Evolutionary conservation across 2,329 filamentous ascomycete species (phyloP), one percentile per base, ranked within the genome.

Genomic region (Trichoderma sp.): DNA sequence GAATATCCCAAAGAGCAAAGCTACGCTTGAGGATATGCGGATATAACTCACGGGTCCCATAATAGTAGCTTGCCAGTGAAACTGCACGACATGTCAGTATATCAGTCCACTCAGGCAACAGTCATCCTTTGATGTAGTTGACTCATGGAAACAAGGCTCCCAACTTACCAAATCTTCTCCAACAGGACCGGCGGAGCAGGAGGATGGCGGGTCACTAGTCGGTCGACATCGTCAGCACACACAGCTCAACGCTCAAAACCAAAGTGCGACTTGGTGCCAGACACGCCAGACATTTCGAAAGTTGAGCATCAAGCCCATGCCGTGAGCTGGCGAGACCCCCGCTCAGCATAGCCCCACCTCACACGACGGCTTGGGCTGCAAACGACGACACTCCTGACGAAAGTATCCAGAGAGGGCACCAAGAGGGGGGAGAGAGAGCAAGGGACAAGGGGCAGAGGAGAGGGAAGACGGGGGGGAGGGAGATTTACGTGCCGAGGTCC

Each of bases 41-140:
- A 4, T 35, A 39, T 64, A 73, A 77, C 92, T 89, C 89, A 97
- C 93, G 80, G 95, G 95, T 83, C 95, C 95, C 95, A 99, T 99
- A 81, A 99, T 99, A 64, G 95, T 99, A 77, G 95, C 95, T 90
- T 99, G 95, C 95, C 95, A 99, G 89, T 98, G 95, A 80, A 99
- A 99, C 94, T 99, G 76, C 76, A 68, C 45, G 27, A 45, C 64
- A 50, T 17, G 74, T 79, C 68, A 78, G 74, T 58, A 22, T 57
- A 27, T 54, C 4, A 7, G 54, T 34, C 7, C 7, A 17, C 17
- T 22, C 15, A 35, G 42, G 2, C 22, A 29, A 13, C 22, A 42
- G 17, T 34, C 32, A 68, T 64, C 29, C 39, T 22, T 27, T 8
- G 58, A 58, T 53, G 60, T 37, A 17, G 13, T 56, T 35, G 25